phyloP scores from a whole-genome alignment of 2,329 filamentous ascomycete species.

The Pseudocercospora vitis region DNA sequence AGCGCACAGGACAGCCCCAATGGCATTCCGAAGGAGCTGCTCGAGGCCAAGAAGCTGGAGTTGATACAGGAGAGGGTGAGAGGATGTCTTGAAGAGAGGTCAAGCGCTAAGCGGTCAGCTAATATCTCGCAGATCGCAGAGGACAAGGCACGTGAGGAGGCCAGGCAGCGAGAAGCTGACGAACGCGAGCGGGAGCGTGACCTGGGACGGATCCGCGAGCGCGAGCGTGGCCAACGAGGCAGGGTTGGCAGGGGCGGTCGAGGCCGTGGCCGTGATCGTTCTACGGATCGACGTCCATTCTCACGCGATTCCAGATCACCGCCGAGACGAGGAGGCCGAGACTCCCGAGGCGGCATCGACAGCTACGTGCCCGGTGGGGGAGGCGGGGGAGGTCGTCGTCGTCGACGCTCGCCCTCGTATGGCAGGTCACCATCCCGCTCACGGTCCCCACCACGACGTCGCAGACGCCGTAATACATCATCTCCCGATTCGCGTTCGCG shows the following conservation, averaged over 20 bases:
- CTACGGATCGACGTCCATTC: constrained; percentile 51
- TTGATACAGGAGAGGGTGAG: constrained; percentile 88
- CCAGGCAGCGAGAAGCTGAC: constrained; percentile 68
- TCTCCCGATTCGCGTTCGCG: constrained; percentile 17
- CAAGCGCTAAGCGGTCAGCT: too few species aligned
- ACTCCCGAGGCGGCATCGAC: constrained; percentile 54
- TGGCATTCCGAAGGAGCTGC: constrained; percentile 87
- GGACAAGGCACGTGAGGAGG: constrained; percentile 75
- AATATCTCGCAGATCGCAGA: constrained; percentile 67
- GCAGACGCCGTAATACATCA: constrained; percentile 25
- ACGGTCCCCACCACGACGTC: constrained; percentile 33
- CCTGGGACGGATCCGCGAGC: constrained; percentile 65
- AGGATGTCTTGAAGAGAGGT: neutral
- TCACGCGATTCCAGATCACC: constrained; percentile 55
- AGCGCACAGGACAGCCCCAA: constrained; percentile 86
- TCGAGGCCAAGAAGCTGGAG: constrained; percentile 95
- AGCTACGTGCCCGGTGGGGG: constrained; percentile 55
- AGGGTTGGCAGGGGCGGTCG: constrained; percentile 49
- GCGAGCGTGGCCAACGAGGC: constrained; percentile 54
- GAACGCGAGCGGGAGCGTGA: constrained; percentile 71
- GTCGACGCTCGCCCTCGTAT: constrained; percentile 32
- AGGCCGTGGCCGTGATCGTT: constrained; percentile 44
- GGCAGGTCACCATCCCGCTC: constrained; percentile 31
- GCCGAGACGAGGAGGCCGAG: constrained; percentile 45
- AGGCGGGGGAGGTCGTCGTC: constrained; percentile 36